phyloP scores from a whole-genome alignment of 768 basidiomycete species.

The Sporobolomyces pararoseus region DNA sequence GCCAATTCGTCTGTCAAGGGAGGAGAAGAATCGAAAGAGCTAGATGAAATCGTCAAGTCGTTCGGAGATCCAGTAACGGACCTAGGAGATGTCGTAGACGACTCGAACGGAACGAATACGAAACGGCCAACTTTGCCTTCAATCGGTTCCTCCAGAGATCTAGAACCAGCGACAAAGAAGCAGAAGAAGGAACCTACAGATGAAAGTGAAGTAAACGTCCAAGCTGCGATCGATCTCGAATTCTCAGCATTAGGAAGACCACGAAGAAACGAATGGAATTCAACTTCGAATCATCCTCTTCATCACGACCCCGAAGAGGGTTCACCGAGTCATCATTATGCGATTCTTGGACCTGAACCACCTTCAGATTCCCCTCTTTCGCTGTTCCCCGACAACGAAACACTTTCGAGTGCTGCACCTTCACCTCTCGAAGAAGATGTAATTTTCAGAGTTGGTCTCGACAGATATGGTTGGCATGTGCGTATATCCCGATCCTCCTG shows the following conservation, averaged over 20 bases:
- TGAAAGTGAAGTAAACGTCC: slow-evolving; percentile 24
- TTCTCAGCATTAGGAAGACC: slow-evolving; percentile 32
- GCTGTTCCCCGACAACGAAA: slow-evolving; percentile 19
- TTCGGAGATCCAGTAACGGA: slow-evolving; percentile 32
- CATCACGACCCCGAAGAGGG: neutral
- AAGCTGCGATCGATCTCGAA: slow-evolving; percentile 36
- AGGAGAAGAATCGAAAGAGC: slow-evolving; percentile 15
- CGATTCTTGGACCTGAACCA: slow-evolving; percentile 9
- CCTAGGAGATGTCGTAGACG: slow-evolving; percentile 4
- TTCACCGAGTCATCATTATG: slow-evolving; percentile 13
- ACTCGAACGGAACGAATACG: neutral
- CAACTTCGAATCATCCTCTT: neutral
- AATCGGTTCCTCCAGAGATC: neutral
- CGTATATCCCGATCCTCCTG: too few relatives aligned
- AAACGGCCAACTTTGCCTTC: neutral
- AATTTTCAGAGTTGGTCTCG: slow-evolving; percentile 17
- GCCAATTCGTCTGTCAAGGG: slow-evolving; percentile 20
- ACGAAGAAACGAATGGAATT: slow-evolving; percentile 12
- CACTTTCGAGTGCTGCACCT: slow-evolving; percentile 12
- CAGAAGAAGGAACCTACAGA: slow-evolving; percentile 27
- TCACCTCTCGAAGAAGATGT: slow-evolving; percentile 9
- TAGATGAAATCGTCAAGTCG: slow-evolving; percentile 19
- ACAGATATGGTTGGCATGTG: slow-evolving; percentile 35
- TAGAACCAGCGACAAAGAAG: slow-evolving; percentile 6
- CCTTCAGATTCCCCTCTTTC: slow-evolving; percentile 7